Evolutionary conservation across 2,329 filamentous ascomycete genomes (phyloP).

Genomic region (Pseudogymnoascus sp.): DNA sequence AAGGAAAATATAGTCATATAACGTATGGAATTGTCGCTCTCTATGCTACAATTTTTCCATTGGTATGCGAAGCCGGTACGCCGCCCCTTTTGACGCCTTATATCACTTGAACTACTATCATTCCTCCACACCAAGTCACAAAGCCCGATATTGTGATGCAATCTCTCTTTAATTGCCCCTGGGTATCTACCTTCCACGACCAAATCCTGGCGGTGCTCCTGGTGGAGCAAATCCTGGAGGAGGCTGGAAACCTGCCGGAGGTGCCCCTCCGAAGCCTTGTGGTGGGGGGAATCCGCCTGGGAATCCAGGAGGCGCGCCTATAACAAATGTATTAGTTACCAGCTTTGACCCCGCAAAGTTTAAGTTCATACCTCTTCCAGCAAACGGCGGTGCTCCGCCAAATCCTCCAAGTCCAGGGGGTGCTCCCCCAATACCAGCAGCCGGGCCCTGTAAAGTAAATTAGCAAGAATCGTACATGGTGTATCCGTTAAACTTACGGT

Average conservation of each 20-base stretch:
- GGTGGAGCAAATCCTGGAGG: slow-evolving; percentile 51
- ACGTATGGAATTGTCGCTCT: slow-evolving; percentile 14
- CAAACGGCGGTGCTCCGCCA: slow-evolving; percentile 40
- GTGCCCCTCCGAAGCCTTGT: slow-evolving; percentile 41
- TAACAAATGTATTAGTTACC: slow-evolving; percentile 12
- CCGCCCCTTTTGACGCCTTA: slow-evolving; percentile 18
- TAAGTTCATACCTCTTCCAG: slow-evolving; percentile 44
- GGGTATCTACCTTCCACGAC: slow-evolving; percentile 25
- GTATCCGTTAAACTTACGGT: slow-evolving; percentile 46
- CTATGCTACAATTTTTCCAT: slow-evolving; percentile 28
- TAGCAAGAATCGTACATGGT: slow-evolving; percentile 23
- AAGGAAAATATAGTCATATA: neutral
- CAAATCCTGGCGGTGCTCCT: slow-evolving; percentile 32
- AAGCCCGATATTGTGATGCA: slow-evolving; percentile 6
- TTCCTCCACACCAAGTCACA: slow-evolving; percentile 5
- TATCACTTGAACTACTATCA: slow-evolving; percentile 9
- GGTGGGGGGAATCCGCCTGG: slow-evolving; percentile 44
- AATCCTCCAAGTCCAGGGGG: slow-evolving; percentile 47
- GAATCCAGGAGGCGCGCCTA: slow-evolving; percentile 35
- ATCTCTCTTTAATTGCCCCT: slow-evolving; percentile 9
- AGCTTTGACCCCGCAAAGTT: no score
- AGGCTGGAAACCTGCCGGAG: slow-evolving; percentile 60
- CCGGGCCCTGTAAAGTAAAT: slow-evolving; percentile 53
- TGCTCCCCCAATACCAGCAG: slow-evolving; percentile 68
- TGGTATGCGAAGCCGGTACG: slow-evolving; percentile 25